These are phyloP conservation scores for Ophiocordyceps polyrhachis-furcata DNA, from an alignment of 2,329 filamentous ascomycete species.

Conservation along the genomic window DNA sequence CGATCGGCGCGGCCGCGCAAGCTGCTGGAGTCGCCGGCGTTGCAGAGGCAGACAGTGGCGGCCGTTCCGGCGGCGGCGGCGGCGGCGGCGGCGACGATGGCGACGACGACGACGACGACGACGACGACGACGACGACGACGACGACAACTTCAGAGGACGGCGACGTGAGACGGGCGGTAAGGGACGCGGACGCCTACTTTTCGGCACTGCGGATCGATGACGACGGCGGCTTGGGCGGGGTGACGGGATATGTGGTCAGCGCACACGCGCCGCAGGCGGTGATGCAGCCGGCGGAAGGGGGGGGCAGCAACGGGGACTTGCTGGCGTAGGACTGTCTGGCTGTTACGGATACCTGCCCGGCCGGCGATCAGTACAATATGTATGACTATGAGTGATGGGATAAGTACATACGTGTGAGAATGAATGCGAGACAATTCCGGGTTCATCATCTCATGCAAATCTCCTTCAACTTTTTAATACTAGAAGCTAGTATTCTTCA, in stretches of 20 bases:
- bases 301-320: slow-evolving; percentile 52
- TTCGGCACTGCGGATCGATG: slow-evolving; percentile 50
- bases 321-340: slow-evolving; percentile 17
- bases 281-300: slow-evolving; percentile 50
- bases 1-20: slow-evolving; percentile 66
- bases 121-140: slow-evolving; percentile 7
- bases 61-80: too few relatives aligned
- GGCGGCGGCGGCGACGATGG: too few relatives aligned
- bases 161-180: slow-evolving; percentile 50
- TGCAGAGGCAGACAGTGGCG: slow-evolving; percentile 47
- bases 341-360: too few relatives aligned
- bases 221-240: slow-evolving; percentile 35
- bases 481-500: too few relatives aligned
- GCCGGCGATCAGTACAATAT: too few relatives aligned
- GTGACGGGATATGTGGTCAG: slow-evolving; percentile 54
- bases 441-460: neutral
- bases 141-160: slow-evolving; percentile 4
- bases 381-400: neutral
- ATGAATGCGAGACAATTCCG: neutral
- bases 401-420: neutral
- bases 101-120: slow-evolving; percentile 6
- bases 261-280: slow-evolving; percentile 60
- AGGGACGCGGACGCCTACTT: slow-evolving; percentile 85
- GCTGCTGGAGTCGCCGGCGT: slow-evolving; percentile 64
- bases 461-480: too few relatives aligned